phyloP scores from a whole-genome alignment of 768 basidiomycete genomes.

The Gymnopilus dilepis region DNA sequence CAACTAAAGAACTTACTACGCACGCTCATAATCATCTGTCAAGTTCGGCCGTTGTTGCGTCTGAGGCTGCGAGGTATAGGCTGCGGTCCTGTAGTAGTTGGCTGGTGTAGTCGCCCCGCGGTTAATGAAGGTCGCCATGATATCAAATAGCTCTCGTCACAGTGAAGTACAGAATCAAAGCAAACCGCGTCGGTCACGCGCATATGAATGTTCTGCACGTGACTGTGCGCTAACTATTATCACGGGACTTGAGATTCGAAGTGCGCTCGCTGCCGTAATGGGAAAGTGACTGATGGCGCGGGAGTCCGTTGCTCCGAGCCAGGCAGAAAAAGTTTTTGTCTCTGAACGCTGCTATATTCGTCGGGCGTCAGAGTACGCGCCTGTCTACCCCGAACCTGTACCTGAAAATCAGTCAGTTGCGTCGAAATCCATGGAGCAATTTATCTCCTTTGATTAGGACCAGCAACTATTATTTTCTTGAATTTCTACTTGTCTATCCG shows the following conservation, averaged over 20 bases:
- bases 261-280: slow-evolving; percentile 54
- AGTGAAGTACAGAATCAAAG: slow-evolving; percentile 17
- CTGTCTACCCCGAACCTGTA: slow-evolving; percentile 22
- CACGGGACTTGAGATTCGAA: slow-evolving; percentile 30
- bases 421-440: slow-evolving; percentile 17
- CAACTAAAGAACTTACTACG: no score
- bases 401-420: slow-evolving; percentile 19
- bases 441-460: slow-evolving; percentile 6
- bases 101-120: slow-evolving; percentile 24
- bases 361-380: slow-evolving; percentile 21
- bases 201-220: slow-evolving; percentile 19
- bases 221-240: background rate
- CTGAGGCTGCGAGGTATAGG: slow-evolving; percentile 28
- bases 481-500: slow-evolving; percentile 11
- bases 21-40: slow-evolving; percentile 82
- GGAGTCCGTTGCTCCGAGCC: slow-evolving; percentile 44
- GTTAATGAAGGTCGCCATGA: slow-evolving; percentile 30
- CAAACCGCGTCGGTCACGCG: slow-evolving; percentile 30
- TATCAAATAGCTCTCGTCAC: no score
- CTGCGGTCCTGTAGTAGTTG: slow-evolving; percentile 29
- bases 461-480: slow-evolving; percentile 13
- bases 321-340: slow-evolving; percentile 52
- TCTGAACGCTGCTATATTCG: slow-evolving; percentile 25
- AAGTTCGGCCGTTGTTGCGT: slow-evolving; percentile 41
- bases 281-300: slow-evolving; percentile 37